Conservation (phyloP, 2,329 filamentous ascomycete genomes). For the Ophiostoma ips region DNA sequence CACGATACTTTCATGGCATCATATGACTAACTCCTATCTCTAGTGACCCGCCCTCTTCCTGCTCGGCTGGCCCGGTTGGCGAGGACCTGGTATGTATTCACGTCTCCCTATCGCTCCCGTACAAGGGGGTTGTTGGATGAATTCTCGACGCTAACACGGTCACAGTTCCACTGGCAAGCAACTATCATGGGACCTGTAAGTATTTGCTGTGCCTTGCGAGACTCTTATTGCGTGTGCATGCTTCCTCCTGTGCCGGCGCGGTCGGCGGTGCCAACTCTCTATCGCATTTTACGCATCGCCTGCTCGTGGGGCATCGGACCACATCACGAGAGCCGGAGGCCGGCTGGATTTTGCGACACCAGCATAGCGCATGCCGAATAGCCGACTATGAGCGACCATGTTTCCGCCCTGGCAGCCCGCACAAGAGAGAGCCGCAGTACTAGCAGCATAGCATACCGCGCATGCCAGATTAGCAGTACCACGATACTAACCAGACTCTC, state of each 20-base stretch:
- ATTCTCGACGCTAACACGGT: conserved; percentile 12
- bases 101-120: not conserved
- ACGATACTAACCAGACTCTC: not conserved
- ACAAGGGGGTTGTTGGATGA: not conserved
- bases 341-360: too few species aligned
- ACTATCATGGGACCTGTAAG: conserved; percentile 99
- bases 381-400: too few species aligned
- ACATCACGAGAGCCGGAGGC: not conserved
- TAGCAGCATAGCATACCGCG: not conserved
- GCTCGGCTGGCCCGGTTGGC: conserved; percentile 91
- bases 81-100: conserved; percentile 80
- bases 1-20: not conserved
- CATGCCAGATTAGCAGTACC: not conserved
- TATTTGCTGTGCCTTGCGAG: conserved; percentile 19
- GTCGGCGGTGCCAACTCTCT: not conserved
- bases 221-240: not conserved
- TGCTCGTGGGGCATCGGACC: not conserved
- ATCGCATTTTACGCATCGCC: not conserved
- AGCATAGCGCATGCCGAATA: not conserved
- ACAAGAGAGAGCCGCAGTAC: not conserved
- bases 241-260: not conserved
- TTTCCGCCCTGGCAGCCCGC: too few species aligned
- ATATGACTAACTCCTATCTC: conserved; percentile 17
- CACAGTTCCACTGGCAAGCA: conserved; percentile 94
- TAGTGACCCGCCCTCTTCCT: conserved; percentile 96